Evolutionary conservation across 2,329 filamentous ascomycete species (phyloP).

Genomic region (Colletotrichum sp.): DNA sequence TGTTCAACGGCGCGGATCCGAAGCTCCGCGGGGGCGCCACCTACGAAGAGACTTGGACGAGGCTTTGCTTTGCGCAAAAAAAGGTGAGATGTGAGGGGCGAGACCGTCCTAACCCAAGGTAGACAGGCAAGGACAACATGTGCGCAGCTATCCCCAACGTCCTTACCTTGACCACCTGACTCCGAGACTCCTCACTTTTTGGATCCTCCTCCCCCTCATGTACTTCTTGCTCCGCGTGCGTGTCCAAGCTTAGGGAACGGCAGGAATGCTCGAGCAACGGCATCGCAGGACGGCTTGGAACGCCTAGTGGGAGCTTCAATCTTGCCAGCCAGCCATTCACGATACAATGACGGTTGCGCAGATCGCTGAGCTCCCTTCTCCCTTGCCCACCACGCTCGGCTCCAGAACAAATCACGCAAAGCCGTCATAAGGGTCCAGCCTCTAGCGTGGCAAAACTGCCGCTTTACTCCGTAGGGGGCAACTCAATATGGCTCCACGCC

Average conservation of each 20-base stretch:
- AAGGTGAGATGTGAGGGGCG: background rate
- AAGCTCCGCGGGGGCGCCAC: background rate
- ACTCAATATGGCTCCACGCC: background rate
- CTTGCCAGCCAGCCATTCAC: background rate
- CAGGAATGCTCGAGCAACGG: conserved; percentile 8
- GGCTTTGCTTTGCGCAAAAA: background rate
- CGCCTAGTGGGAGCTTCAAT: background rate
- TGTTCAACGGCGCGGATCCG: conserved; percentile 9
- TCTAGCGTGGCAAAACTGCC: background rate
- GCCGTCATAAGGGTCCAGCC: background rate
- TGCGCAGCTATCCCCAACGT: background rate
- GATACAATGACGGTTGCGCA: background rate
- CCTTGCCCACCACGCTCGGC: background rate
- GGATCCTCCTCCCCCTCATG: background rate
- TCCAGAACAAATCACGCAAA: background rate
- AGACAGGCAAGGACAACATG: background rate
- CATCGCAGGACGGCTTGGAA: background rate
- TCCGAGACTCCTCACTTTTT: background rate
- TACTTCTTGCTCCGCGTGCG: background rate
- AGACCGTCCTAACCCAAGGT: background rate
- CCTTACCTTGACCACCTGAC: background rate
- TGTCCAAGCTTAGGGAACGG: background rate
- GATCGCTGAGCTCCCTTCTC: background rate
- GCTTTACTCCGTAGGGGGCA: background rate
- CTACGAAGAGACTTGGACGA: background rate